Evolutionary conservation across 1,284 basidiomycete genomes (phyloP), one percentile per base, ranked within the genome.

Genomic region (Microbotryum silenes-acaulis): DNA sequence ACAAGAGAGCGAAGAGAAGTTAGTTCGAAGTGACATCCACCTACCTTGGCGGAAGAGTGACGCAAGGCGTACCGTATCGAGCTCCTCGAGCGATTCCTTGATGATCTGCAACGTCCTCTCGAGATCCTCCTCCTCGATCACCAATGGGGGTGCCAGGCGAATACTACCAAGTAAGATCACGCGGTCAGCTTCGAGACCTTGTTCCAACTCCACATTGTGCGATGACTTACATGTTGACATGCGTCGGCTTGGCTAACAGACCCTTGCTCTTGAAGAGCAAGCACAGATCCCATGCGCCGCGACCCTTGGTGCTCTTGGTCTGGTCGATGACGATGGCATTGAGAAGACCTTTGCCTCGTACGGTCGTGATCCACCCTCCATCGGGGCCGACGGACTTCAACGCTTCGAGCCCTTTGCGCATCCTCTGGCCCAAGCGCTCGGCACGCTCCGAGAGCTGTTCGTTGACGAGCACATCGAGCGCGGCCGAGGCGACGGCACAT

Each of bases 281-380:
- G 77, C 96, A 98, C 56, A 98, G 80, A 75, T 98, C 89, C 96
- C 94, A 97, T 7, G 94, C 94, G 3, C 87, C 86, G 62, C 91
- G 80, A 20, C 88, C 85, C 74, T 83, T 87, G 54, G 70, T 77
- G 70, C 86, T 88, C 78, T 84, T 83, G 63, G 77, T 76, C 78
- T 96, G 89, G 74, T 97, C 88, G 63, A 98, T 92, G 29, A 97
- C 88, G 27, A 98, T 83, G 9, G 94, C 94, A 74, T 97, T 97
- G 71, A 98, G 79, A 62, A 98, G 77, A 0, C 94, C 94, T 60
- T 68, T 70, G n/a, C 70, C 70, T 23, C 72, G 64, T 9, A 72
- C 69, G 42, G 68, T 66, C 7, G 27, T 57, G 60, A 72, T 63
- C 70, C 68, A 70, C 3, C 70, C 71, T 27, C 67, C 67, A 29